Conservation (phyloP, 2,329 filamentous ascomycete genomes). For the Monilinia aucupariae region DNA sequence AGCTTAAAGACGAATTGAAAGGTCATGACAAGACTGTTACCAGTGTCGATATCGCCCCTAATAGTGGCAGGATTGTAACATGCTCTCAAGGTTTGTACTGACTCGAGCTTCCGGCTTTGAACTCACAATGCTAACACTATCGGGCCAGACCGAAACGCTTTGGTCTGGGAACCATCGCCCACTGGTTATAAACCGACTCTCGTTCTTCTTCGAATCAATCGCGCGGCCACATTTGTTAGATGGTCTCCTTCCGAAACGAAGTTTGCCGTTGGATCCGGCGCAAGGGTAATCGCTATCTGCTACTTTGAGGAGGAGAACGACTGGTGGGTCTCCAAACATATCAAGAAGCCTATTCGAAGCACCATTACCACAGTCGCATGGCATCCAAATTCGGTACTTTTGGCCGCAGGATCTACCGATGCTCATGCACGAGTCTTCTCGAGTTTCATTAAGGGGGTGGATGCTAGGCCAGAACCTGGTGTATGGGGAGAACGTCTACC, state of each 20-base stretch:
- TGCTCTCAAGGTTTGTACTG: constrained; percentile 76
- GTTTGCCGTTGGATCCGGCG: constrained; percentile 94
- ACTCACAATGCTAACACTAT: constrained; percentile 2
- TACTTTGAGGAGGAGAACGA: constrained; percentile 99
- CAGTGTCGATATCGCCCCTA: constrained; percentile 88
- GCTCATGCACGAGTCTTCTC: constrained; percentile 94
- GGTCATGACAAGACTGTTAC: constrained; percentile 97
- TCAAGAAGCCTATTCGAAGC: constrained; percentile 98
- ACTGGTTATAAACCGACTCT: constrained; percentile 94
- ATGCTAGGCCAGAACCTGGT: constrained; percentile 75
- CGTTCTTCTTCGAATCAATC: constrained; percentile 92
- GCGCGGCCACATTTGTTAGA: constrained; percentile 91
- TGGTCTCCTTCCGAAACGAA: constrained; percentile 97
- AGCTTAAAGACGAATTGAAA: constrained; percentile 84
- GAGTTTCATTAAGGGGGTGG: constrained; percentile 92
- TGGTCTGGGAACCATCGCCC: constrained; percentile 95
- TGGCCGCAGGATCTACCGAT: constrained; percentile 94
- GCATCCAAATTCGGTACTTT: constrained; percentile 95
- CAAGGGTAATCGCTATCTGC: constrained; percentile 91
- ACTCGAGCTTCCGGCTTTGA: background rate
- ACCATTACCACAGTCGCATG: constrained; percentile 92
- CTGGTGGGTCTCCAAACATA: constrained; percentile 99
- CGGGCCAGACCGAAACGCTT: constrained; percentile 79
- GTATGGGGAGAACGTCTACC: constrained; percentile 93
- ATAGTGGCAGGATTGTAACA: constrained; percentile 88